Evolutionary conservation across 345 rosid genomes (phyloP).

Genomic region (Combretum micranthum): DNA sequence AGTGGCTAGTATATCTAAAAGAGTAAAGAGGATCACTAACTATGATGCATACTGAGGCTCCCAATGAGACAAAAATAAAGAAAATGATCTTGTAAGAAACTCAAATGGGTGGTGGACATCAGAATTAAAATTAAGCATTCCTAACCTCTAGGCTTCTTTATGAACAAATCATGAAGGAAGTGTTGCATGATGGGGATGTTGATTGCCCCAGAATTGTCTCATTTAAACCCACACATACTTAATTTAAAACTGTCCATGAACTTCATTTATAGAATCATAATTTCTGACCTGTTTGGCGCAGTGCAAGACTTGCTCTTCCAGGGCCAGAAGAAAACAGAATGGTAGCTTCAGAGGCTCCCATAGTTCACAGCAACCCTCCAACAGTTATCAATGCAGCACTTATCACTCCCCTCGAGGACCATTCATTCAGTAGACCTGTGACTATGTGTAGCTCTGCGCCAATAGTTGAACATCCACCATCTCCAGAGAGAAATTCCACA

Average conservation of each 20-base stretch:
- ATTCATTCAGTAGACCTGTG: neutral
- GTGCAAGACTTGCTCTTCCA: slow-evolving; percentile 88
- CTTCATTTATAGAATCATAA: neutral
- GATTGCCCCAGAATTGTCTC: too few relatives aligned
- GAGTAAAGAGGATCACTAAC: too few relatives aligned
- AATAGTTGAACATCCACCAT: slow-evolving; percentile 77
- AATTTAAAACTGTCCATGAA: neutral
- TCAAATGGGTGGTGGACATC: too few relatives aligned
- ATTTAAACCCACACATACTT: too few relatives aligned
- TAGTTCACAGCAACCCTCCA: slow-evolving; percentile 23
- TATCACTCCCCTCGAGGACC: slow-evolving; percentile 25
- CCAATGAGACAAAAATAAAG: too few relatives aligned
- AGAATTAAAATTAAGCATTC: too few relatives aligned
- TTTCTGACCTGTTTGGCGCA: slow-evolving; percentile 26
- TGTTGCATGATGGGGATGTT: too few relatives aligned
- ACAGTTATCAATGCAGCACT: slow-evolving; percentile 31
- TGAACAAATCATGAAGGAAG: too few relatives aligned
- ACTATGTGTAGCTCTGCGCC: slow-evolving; percentile 27
- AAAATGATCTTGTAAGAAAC: too few relatives aligned
- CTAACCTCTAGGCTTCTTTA: too few relatives aligned
- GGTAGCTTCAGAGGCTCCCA: slow-evolving; percentile 33
- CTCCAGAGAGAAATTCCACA: slow-evolving; percentile 53
- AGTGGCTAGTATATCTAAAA: too few relatives aligned
- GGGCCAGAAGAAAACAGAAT: slow-evolving; percentile 68
- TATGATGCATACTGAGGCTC: too few relatives aligned